Base-by-base conservation (phyloP, 2,329 filamentous ascomycete species). In the Pseudocercospora cruenta region DNA sequence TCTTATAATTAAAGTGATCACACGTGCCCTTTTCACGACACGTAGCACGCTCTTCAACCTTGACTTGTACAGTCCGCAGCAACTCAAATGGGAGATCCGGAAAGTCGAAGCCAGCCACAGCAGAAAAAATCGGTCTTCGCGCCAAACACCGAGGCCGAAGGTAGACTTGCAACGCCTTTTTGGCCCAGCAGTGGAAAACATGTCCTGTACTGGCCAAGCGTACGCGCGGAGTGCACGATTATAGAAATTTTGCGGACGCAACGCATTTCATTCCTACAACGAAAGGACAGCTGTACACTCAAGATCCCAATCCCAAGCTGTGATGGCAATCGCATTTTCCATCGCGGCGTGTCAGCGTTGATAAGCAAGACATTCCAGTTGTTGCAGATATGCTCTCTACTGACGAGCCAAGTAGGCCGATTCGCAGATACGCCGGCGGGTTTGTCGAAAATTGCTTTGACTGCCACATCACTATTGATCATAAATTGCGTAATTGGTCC, bases 381-480 rank as follows among this genome's bases (percentile, higher is more conserved):
- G 33, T 62, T 62, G 51, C 63, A 61, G 8, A 65, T 65, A 45
- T 65, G 63, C 8, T 65, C n/a, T 16, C 63, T 10, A 26, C 64
- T 63, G 26, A 66, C 53, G 3, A 66, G 59, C 59, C 59, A 62
- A 6, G 59, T 43, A 10, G 64, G 64, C 28, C 64, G 26, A 47
- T 63, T 66, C 5, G 64, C 51, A n/a, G 39, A 66, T 3, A 54
- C 26, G 6, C 6, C 53, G 31, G 60, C 51, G 6, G 64, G 14
- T 55, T 63, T 66, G 21, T 66, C 64, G 43, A 66, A 59, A 24
- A 66, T 63, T 7, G 28, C 43, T 28, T 63, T 66, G 21, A 66
- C 64, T n/a, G 64, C 64, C 2, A 54, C 49, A 22, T 66, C 60
- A 16, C 36, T 36, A 19, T 62, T 62, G 26, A 63, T 53, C 64